A percentile compares a stretch with the other conserved stretches of the same genome.
Conservation (phyloP, 192 early-diverging fungal genomes). For the Coemansia sp. region DNA sequence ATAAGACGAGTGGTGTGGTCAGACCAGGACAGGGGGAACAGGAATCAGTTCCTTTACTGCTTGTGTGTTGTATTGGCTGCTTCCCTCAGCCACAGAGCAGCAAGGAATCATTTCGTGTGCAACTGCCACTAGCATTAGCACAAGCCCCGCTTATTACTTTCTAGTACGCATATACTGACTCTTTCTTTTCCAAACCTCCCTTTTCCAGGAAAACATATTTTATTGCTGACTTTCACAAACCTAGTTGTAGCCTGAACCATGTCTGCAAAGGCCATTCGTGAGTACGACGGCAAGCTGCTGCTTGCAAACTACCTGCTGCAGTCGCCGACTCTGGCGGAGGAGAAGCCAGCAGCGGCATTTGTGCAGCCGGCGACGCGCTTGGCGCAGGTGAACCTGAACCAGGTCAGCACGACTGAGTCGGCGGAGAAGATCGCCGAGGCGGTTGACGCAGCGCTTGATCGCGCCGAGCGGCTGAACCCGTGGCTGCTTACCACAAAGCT, state of each 20-base stretch:
- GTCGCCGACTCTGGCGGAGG: conserved; percentile 62
- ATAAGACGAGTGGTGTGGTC: background rate
- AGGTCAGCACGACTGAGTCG: conserved; percentile 54
- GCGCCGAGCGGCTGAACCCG: conserved; percentile 74
- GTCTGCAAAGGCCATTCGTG: conserved; percentile 91
- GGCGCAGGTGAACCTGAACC: conserved; percentile 72
- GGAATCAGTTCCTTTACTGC: background rate
- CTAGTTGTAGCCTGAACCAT: conserved; percentile 38
- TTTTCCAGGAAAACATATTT: background rate
- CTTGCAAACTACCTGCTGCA: conserved; percentile 84
- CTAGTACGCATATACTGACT: background rate
- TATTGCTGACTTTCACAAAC: background rate
- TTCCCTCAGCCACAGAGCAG: background rate
- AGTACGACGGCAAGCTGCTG: conserved; percentile 98
- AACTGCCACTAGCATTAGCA: too few species aligned
- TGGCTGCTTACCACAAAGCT: conserved; percentile 80
- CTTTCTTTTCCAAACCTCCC: background rate
- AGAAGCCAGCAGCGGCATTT: conserved; percentile 62
- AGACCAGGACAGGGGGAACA: background rate
- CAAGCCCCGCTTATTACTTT: background rate
- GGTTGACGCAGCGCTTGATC: conserved; percentile 65
- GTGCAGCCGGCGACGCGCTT: conserved; percentile 69
- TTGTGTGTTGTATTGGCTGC: background rate
- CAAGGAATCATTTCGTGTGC: too few species aligned
- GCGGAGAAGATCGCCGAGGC: conserved; percentile 61